A percentile compares a stretch with the other conserved stretches of the same genome.
phyloP scores from a whole-genome alignment of 73 alveolate species.

The Paramecium biaurelia region DNA sequence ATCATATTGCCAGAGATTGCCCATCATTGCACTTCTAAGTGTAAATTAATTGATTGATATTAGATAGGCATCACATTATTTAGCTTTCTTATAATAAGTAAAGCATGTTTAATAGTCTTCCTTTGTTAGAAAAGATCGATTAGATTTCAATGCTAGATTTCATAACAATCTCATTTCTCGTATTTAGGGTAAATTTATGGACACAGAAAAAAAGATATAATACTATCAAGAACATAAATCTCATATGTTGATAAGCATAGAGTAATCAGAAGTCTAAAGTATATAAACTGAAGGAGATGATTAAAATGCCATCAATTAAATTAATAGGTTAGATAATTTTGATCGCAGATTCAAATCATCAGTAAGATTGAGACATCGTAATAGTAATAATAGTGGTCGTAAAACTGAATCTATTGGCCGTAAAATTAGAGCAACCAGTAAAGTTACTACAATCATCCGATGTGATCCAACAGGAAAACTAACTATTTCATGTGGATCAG shows the following conservation, averaged over 20 bases:
- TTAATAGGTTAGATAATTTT: background rate
- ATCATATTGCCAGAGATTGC: conserved; percentile 47
- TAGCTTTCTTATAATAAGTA: background rate
- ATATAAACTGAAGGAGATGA: background rate
- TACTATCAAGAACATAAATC: background rate
- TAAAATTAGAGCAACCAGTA: background rate
- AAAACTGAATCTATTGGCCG: background rate
- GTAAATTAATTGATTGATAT: background rate
- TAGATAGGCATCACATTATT: conserved; percentile 1
- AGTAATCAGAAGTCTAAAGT: background rate
- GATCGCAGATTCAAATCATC: background rate
- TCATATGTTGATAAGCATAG: background rate
- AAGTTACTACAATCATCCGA: background rate
- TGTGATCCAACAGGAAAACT: background rate
- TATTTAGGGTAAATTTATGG: background rate
- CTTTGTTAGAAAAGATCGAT: background rate
- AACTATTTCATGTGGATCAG: background rate
- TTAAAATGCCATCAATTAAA: background rate
- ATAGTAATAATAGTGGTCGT: background rate
- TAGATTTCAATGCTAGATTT: background rate
- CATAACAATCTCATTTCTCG: background rate
- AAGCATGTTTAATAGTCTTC: background rate
- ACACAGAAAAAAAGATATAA: background rate
- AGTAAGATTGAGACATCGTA: background rate
- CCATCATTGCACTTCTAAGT: conserved; percentile 40